Evolutionary conservation across 305 asterid genomes (phyloP), one percentile per base, ranked within the genome.

Genomic region (Plantago lanceolata): DNA sequence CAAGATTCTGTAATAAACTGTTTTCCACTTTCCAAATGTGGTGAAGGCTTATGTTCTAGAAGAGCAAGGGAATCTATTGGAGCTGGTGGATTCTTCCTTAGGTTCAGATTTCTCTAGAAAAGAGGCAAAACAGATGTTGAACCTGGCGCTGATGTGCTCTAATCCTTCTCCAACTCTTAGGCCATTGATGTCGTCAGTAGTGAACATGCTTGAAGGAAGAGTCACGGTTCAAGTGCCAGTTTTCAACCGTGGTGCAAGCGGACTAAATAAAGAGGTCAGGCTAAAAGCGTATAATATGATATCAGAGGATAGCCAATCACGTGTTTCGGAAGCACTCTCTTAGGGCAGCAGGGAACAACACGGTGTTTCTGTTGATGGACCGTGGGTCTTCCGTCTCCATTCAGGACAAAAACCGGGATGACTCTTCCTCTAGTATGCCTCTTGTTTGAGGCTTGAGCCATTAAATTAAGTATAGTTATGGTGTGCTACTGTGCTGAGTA

Each of bases 161-260:
- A 92, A 87, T 71, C 96, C 91, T 15, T 89, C 98, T n/a, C 98
- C 97, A 6, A 73, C 96, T 31, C 86, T 92, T 13, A 79, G 95
- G 59, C 98, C 98, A 24, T 31, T 80, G 72, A 92, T 92, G 98
- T 81, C 95, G 17, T 77, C 91, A 0, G 96, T 71, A 28, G 95
- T 89, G 73, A 75, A 78, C 56, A 92, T 92, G 98, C 91, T 92
- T 12, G 81, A 92, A 31, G 98, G 96, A 9, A 80, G 85, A 65
- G 67, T 78, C 19, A 82, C 90, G 0, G 84, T 93, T 58, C 94
- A 87, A 74, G 92, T 90, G 0, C 96, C 96, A 4, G 35, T 15
- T 43, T 11, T 43, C 21, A 59, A 43, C 19, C 64, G 53, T 4
- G 40, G 53, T 6, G 53, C 52, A 18, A 35, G 28, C 6, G 16